Evolutionary conservation across 179 eudicot genomes (phyloP).

Genomic region (Beta corolliflora): DNA sequence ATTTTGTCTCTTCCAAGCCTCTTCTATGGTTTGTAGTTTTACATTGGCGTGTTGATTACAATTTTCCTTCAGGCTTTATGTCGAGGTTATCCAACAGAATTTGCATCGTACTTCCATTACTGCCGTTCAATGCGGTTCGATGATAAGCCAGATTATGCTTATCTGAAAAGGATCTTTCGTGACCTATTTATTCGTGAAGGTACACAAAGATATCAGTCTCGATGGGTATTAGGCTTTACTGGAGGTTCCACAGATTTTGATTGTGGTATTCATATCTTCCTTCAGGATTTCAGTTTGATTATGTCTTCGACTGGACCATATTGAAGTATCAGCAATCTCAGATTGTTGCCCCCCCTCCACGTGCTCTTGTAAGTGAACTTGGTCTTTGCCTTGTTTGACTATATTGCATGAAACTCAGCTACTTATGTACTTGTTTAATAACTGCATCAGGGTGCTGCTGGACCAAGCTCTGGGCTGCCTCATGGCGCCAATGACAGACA

Average conservation of each 20-base stretch:
- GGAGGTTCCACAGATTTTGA: constrained; percentile 6
- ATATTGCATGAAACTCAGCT: not conserved
- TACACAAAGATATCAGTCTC: constrained; percentile 20
- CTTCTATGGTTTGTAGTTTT: not conserved
- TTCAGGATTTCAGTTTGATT: constrained; percentile 93
- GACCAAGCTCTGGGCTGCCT: constrained; percentile 79
- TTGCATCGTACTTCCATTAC: constrained; percentile 94
- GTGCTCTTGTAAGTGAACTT: constrained; percentile 56
- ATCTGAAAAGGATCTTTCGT: constrained; percentile 87
- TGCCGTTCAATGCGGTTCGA: constrained; percentile 95
- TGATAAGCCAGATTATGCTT: constrained; percentile 95
- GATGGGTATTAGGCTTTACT: not conserved
- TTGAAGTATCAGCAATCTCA: constrained; percentile 96
- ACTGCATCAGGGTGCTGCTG: constrained; percentile 59
- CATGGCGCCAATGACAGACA: constrained; percentile 51
- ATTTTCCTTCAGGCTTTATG: constrained; percentile 63
- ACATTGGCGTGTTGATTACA: not conserved
- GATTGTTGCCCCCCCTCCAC: constrained; percentile 66
- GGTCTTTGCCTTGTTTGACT: constrained; percentile 19
- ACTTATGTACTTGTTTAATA: constrained; percentile 18
- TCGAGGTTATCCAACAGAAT: constrained; percentile 91
- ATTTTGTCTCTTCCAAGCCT: not conserved
- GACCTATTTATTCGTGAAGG: constrained; percentile 98
- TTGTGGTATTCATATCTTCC: constrained; percentile 13
- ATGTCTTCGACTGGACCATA: constrained; percentile 98